Conservation (phyloP, 495 filamentous ascomycete genomes). For the Pseudomonodictys pantanalensis region DNA sequence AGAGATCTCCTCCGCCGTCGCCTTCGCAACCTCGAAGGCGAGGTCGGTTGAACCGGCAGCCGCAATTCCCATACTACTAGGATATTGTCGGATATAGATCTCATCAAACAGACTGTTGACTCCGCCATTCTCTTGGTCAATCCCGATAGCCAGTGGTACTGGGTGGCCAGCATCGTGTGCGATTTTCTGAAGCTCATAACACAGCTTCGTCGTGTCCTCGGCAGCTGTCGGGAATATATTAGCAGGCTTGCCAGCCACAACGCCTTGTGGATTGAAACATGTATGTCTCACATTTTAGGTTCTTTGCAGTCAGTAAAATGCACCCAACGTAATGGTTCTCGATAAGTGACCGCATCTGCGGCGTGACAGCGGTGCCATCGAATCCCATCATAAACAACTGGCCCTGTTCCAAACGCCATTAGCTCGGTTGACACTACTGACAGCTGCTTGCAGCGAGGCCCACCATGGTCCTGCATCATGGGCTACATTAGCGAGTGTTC, state of each 20-base stretch:
- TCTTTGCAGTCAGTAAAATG: constrained; percentile 85
- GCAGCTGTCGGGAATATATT: constrained; percentile 59
- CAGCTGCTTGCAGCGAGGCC: constrained; percentile 8
- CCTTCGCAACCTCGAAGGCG: constrained; percentile 77
- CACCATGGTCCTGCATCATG: constrained; percentile 34
- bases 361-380: constrained; percentile 82
- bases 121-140: constrained; percentile 93
- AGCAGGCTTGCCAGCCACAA: constrained; percentile 5
- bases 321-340: constrained; percentile 79
- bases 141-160: constrained; percentile 75
- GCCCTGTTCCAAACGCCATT: constrained; percentile 46
- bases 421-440: constrained; percentile 18
- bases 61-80: constrained; percentile 85
- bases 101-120: constrained; percentile 93
- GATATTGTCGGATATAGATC: constrained; percentile 86
- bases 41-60: constrained; percentile 76
- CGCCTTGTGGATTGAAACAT: not conserved
- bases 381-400: constrained; percentile 96
- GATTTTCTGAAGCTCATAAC: constrained; percentile 82
- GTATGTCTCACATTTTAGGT: constrained; percentile 69
- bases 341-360: constrained; percentile 80
- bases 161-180: constrained; percentile 83
- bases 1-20: constrained; percentile 79
- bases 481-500: constrained; percentile 14
- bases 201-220: constrained; percentile 74